phyloP scores from a whole-genome alignment of 1,284 basidiomycete genomes.

The Albatrellus sp. region DNA sequence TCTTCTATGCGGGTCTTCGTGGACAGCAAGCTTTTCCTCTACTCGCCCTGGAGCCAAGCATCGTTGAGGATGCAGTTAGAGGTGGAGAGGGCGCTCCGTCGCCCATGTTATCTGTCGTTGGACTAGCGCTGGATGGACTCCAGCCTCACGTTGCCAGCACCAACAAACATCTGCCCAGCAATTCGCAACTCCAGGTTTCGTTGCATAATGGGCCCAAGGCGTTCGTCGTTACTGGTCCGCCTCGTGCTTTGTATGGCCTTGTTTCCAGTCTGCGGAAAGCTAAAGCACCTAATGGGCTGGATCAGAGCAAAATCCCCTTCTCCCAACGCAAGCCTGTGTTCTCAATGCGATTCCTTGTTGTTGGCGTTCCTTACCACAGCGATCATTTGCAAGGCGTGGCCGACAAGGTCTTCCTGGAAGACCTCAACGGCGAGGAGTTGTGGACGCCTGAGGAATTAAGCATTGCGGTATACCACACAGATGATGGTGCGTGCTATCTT shows the following conservation, averaged over 20 bases:
- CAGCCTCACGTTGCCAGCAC: constrained; percentile 80
- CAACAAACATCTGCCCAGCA: constrained; percentile 73
- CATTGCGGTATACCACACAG: constrained; percentile 88
- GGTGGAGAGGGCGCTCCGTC: constrained; percentile 89
- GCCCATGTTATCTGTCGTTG: constrained; percentile 89
- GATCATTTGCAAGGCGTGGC: constrained; percentile 72
- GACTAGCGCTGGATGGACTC: constrained; percentile 69
- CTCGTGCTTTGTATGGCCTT: constrained; percentile 88
- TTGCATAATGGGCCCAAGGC: constrained; percentile 87
- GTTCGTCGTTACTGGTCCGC: constrained; percentile 89
- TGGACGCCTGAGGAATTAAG: constrained; percentile 70
- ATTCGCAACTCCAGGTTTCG: constrained; percentile 76
- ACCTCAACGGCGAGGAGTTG: constrained; percentile 68
- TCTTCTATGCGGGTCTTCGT: constrained; percentile 89
- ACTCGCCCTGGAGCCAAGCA: constrained; percentile 78
- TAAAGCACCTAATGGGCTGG: constrained; percentile 75
- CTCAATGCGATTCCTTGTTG: constrained; percentile 85
- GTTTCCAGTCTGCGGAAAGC: constrained; percentile 85
- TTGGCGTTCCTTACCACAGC: constrained; percentile 94
- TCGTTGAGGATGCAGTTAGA: constrained; percentile 81
- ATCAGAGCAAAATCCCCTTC: constrained; percentile 90
- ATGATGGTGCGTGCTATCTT: constrained; percentile 53
- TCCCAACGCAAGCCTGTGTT: constrained; percentile 94
- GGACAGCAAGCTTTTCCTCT: constrained; percentile 95
- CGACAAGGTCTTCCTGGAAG: constrained; percentile 62